Base-by-base conservation (phyloP, 1,284 basidiomycete genomes). In the Pascua sp. region DNA sequence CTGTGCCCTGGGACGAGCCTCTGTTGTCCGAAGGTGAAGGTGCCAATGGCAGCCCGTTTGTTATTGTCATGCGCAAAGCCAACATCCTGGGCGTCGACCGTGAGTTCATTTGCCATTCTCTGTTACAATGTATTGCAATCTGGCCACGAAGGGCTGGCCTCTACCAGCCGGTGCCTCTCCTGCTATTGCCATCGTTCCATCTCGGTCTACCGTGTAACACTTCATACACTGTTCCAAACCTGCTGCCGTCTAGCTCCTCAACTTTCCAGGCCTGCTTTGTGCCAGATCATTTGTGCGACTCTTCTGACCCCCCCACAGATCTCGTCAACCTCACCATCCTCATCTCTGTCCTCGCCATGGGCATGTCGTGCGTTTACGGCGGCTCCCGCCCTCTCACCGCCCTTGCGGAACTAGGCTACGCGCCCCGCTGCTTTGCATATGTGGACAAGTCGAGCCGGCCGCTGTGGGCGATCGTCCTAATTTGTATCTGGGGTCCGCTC, bases 361-460 rank as follows among this genome's bases (percentile, higher is more conserved):
- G 69, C 64, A 61, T 76, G 4, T 71, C 71, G 11, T 72, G 70
- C 51, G 68, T 77, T 47, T 77, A 71, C 60, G 73, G 70, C 46
- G 75, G 73, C n/a, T 72, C 72, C 11, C 68, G 75, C 49, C 73
- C 73, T 5, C 65, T 77, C n/a, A 72, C 70, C 41, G 72, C 77
- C 18, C 63, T 72, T 17, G 67, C 68, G 47, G 72, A 77, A 61
- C 73, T 68, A 37, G 78, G 79, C 18, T 78, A 78, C 64, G 79
- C 79, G 1, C 80, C 80, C 57, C 71, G 67, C 52, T 36, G 67
- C 62, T 79, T 79, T 67, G 66, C 68, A 46, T 78, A 80, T 65
- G 76, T 82, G 52, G 81, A 83, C 76, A 80, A 81, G 63, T 65
- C 77, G 16, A 80, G 81, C 38, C 78, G 81, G 16, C 81, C 81